A percentile compares a stretch with the other conserved stretches of the same genome.
Conservation (phyloP, 2,329 filamentous ascomycete genomes). For the Botrytis fragariae region DNA sequence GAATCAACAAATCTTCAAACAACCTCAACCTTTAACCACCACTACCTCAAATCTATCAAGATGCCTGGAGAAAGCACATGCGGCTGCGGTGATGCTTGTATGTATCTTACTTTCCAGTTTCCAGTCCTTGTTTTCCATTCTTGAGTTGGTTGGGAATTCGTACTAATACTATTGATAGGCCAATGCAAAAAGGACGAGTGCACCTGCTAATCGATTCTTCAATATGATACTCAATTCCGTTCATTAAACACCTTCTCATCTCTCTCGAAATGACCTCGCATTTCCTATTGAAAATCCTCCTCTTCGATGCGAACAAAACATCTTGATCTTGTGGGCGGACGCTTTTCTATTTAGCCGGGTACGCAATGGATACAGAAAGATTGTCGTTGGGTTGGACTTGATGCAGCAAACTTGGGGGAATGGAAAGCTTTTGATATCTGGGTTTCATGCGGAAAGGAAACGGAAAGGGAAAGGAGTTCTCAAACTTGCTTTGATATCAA, state of each 20-base stretch:
- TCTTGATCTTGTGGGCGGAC: not conserved
- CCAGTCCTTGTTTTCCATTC: not conserved
- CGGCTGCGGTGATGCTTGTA: not conserved
- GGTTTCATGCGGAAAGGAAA: not conserved
- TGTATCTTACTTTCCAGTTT: not conserved
- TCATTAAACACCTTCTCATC: not conserved
- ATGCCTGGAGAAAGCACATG: conserved; percentile 4
- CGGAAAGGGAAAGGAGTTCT: not conserved
- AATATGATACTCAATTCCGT: not conserved
- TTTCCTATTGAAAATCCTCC: not conserved
- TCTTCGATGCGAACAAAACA: not conserved
- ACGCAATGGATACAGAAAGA: not conserved
- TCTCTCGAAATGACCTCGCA: not conserved
- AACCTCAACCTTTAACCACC: not conserved
- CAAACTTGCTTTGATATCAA: conserved; percentile 7
- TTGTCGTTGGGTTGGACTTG: not conserved
- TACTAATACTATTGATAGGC: not conserved
- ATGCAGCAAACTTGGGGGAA: not conserved
- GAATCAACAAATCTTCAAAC: not conserved
- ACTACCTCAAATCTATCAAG: not conserved
- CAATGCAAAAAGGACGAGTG: conserved; percentile 3
- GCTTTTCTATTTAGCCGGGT: not conserved
- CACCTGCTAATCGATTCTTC: not conserved
- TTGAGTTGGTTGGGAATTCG: not conserved
- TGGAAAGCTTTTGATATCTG: not conserved